These are phyloP conservation scores for Waitea zeae DNA, from an alignment of 1,284 basidiomycete species.

Conservation along the genomic window DNA sequence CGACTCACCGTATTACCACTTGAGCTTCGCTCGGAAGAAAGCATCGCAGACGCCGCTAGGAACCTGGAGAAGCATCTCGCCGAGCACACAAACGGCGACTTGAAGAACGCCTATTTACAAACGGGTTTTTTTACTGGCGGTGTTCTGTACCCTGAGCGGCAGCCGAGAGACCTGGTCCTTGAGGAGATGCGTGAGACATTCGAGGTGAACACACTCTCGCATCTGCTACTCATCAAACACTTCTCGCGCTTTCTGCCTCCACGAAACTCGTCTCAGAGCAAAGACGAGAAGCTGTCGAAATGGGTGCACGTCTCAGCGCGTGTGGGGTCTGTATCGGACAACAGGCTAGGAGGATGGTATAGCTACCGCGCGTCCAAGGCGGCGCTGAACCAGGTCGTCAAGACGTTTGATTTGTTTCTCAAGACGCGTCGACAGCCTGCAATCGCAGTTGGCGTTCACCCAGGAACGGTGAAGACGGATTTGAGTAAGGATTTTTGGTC, in stretches of 20 bases:
- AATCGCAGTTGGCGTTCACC: slow-evolving; percentile 41
- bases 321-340: slow-evolving; percentile 47
- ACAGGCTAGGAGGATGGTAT: slow-evolving; percentile 52
- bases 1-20: slow-evolving; percentile 30
- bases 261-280: slow-evolving; percentile 6
- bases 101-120: slow-evolving; percentile 26
- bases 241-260: slow-evolving; percentile 37
- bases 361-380: slow-evolving; percentile 62
- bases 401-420: slow-evolving; percentile 51
- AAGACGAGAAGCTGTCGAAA: slow-evolving; percentile 20
- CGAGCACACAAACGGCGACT: too few relatives aligned
- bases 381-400: slow-evolving; percentile 57
- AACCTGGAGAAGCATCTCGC: slow-evolving; percentile 19
- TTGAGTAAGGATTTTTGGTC: slow-evolving; percentile 30
- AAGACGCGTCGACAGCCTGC: slow-evolving; percentile 31
- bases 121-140: slow-evolving; percentile 41
- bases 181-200: slow-evolving; percentile 27
- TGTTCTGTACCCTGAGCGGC: slow-evolving; percentile 37
- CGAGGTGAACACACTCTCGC: slow-evolving; percentile 40
- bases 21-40: slow-evolving; percentile 31
- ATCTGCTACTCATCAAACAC: slow-evolving; percentile 43
- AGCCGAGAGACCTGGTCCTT: slow-evolving; percentile 31
- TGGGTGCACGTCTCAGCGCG: slow-evolving; percentile 48
- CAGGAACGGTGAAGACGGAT: slow-evolving; percentile 42
- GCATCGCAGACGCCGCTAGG: slow-evolving; percentile 29